These are phyloP conservation scores for Saccharomyces mikatae DNA, from an alignment of 805 yeast species.

Conservation along the genomic window DNA sequence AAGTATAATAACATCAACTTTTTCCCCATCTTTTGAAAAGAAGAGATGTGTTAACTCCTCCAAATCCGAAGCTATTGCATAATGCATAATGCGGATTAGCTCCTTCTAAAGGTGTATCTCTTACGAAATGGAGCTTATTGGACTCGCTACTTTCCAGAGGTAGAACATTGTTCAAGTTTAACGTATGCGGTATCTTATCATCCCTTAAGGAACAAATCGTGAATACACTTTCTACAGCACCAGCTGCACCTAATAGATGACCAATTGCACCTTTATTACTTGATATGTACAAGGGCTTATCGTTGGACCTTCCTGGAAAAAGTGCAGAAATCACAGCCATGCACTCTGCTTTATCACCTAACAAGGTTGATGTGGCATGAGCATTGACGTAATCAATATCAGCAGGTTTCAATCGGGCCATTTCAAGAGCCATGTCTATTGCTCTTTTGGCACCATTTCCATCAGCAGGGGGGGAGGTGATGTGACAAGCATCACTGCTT, in stretches of 20 bases:
- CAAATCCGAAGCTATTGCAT: slow-evolving; percentile 93
- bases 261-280: slow-evolving; percentile 92
- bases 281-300: slow-evolving; percentile 42
- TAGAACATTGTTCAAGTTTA: slow-evolving; percentile 50
- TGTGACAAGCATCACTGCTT: slow-evolving; percentile 86
- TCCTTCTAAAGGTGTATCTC: slow-evolving; percentile 35
- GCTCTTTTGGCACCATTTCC: slow-evolving; percentile 83
- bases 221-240: slow-evolving; percentile 84
- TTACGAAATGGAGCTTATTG: slow-evolving; percentile 47
- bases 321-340: slow-evolving; percentile 46
- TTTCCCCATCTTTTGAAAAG: slow-evolving; percentile 37
- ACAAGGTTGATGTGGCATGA: slow-evolving; percentile 87
- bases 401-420: slow-evolving; percentile 39
- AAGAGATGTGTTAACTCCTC: slow-evolving; percentile 86
- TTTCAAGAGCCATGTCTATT: slow-evolving; percentile 65
- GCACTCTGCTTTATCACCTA: slow-evolving; percentile 88
- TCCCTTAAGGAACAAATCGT: slow-evolving; percentile 58
- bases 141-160: neutral
- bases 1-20: neutral
- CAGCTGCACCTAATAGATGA: slow-evolving; percentile 92
- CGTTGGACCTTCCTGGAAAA: slow-evolving; percentile 8
- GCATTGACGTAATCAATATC: slow-evolving; percentile 80
- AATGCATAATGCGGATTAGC: slow-evolving; percentile 49
- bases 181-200: slow-evolving; percentile 65
- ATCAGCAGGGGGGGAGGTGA: slow-evolving; percentile 78